Conservation (phyloP, 2,329 filamentous ascomycete species). For the Pseudogymnoascus sp. region DNA sequence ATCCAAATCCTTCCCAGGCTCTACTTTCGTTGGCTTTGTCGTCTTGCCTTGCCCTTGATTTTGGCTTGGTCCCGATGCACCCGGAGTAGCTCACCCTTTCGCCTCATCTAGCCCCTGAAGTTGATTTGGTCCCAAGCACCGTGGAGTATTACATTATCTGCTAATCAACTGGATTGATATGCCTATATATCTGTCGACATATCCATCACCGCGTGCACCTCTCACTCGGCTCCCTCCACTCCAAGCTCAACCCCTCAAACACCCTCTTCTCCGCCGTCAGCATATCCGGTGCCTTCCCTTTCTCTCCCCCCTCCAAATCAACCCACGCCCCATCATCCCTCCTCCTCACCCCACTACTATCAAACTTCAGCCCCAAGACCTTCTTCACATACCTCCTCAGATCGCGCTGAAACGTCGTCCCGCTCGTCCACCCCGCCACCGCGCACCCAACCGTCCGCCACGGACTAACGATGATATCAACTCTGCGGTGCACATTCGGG, state of each 20-base stretch:
- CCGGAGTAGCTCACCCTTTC: too few relatives aligned
- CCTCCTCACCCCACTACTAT: constrained; percentile 76
- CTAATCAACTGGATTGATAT: too few relatives aligned
- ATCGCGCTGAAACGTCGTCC: constrained; percentile 84
- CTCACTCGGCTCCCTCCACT: constrained; percentile 58
- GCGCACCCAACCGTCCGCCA: constrained; percentile 88
- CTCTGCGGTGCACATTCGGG: constrained; percentile 68
- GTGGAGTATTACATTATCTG: background rate
- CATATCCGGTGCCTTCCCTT: constrained; percentile 44
- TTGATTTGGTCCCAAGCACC: background rate
- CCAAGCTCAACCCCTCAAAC: constrained; percentile 67
- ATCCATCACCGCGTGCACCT: constrained; percentile 36
- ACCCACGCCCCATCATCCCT: constrained; percentile 58
- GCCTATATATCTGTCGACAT: background rate
- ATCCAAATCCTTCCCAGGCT: too few relatives aligned
- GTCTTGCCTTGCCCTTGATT: too few relatives aligned
- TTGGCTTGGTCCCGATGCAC: too few relatives aligned
- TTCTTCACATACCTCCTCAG: constrained; percentile 71
- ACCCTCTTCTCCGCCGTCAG: constrained; percentile 71
- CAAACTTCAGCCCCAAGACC: constrained; percentile 71
- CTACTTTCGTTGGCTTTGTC: too few relatives aligned
- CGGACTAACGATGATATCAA: constrained; percentile 85
- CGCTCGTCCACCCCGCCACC: constrained; percentile 80
- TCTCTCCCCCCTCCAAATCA: constrained; percentile 56
- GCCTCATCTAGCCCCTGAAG: too few relatives aligned